A percentile compares a stretch with the other conserved stretches of the same genome.
Conservation (phyloP, 2,329 filamentous ascomycete genomes). For the Ambrosiella cleistominuta region DNA sequence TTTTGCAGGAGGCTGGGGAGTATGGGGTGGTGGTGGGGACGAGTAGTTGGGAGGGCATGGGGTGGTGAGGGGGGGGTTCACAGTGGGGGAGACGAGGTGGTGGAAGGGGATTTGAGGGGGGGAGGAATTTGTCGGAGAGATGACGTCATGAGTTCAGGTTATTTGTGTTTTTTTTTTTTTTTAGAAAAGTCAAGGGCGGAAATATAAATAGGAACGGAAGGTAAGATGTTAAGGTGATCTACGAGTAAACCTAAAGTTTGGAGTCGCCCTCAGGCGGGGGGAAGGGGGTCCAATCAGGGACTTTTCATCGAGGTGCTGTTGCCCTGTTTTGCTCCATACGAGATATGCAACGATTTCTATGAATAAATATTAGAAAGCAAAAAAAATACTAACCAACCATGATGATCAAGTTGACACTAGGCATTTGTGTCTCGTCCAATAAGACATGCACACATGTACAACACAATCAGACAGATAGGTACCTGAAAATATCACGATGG, state of each 20-base stretch:
- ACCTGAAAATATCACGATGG: no score
- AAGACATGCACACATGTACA: no score
- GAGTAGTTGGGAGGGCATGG: constrained; percentile 34
- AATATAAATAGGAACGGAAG: no score
- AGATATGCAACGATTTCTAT: neutral
- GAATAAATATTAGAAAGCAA: neutral
- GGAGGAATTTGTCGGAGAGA: neutral
- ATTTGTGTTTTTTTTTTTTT: no score
- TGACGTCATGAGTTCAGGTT: no score
- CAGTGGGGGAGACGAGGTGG: constrained; percentile 43
- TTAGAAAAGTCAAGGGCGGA: no score
- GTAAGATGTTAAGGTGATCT: no score
- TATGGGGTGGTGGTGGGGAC: constrained; percentile 45
- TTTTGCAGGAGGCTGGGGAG: constrained; percentile 46
- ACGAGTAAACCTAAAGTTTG: neutral
- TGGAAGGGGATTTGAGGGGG: constrained; percentile 43
- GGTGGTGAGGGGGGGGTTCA: constrained; percentile 34
- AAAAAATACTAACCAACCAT: neutral
- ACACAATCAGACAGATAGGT: no score
- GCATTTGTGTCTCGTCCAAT: no score
- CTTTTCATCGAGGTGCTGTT: neutral
- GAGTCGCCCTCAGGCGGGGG: neutral
- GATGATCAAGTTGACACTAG: no score
- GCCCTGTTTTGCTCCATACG: neutral
- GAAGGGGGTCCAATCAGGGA: neutral